Evolutionary conservation across 805 yeast genomes (phyloP).

Genomic region (Yarrowia phangngaensis): DNA sequence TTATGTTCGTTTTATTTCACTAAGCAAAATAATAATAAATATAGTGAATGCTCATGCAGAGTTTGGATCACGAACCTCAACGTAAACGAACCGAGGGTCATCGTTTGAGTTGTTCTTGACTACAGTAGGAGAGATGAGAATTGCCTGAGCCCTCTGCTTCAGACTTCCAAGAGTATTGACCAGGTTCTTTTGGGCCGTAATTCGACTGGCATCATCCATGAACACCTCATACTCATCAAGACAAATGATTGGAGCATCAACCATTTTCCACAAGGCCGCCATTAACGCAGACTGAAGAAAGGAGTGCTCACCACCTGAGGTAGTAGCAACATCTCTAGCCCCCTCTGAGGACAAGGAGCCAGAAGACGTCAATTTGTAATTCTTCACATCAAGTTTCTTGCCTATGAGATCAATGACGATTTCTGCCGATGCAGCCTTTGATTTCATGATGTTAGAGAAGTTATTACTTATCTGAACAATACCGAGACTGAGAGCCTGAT

Average conservation of each 20-base stretch:
- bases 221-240: conserved; percentile 94
- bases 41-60: too few relatives aligned
- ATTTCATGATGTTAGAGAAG: neutral
- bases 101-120: neutral
- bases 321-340: conserved; percentile 64
- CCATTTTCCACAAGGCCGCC: conserved; percentile 86
- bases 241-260: conserved; percentile 84
- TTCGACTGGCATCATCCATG: conserved; percentile 56
- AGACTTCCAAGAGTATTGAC: neutral
- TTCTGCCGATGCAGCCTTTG: conserved; percentile 9
- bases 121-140: conserved; percentile 20
- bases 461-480: neutral
- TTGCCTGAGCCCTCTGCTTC: conserved; percentile 8
- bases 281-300: conserved; percentile 86
- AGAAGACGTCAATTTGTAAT: conserved; percentile 23
- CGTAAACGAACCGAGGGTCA: conserved; percentile 7
- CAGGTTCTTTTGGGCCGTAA: conserved; percentile 11
- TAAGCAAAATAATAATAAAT: too few relatives aligned
- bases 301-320: conserved; percentile 96
- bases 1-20: too few relatives aligned
- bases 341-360: neutral
- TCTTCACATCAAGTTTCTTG: conserved; percentile 33
- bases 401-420: conserved; percentile 46
- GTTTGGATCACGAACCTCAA: conserved; percentile 15
- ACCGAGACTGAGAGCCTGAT: neutral